Base-by-base conservation (phyloP, 371 early-diverging fungal genomes). In the Batkoa obscura region DNA sequence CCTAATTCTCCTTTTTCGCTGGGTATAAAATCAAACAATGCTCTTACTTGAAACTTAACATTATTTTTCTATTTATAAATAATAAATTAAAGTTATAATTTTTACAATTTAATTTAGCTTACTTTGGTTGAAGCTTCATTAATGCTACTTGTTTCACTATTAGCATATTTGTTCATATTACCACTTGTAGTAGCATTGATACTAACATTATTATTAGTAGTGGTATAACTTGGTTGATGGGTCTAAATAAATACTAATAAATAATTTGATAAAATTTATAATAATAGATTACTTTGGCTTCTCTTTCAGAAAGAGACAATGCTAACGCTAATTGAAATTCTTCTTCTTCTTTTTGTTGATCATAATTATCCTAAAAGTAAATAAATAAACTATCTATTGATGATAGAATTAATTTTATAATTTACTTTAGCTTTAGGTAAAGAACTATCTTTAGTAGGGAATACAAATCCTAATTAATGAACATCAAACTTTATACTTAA, bases 311-410 rank as follows among this genome's bases (percentile, higher is more conserved):
- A 53, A 90, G 69, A 3, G 92, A 93, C 47, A 94, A 66, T 2
- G 91, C 93, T 60, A 94, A 65, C 6, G 94, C 94, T 55, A 92
- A 66, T 66, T 93, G 86, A 51, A 90, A 66, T 39, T 93, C 88
- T 43, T 91, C 90, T 55, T 89, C 86, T 63, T 95, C 94, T 59
- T 57, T 56, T 42, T 64, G 61, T 0, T 59, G n/a, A 37, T 53
- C 52, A 31, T 35, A 30, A 35, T 47, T 58, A 47, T 32, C 41
- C 36, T 42, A 46, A 43, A n/a, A 46, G 12, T 33, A 15, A 43
- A 49, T 55, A 41, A 48, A 51, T 37, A 43, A 37, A n/a, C 8
- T 12, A 33, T 23, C 23, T 0, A 23, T 23, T 23, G 0, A 23
- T 23, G 23, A 23, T 23, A 23, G 0, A 23, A 41, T 51, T 69